Base-by-base conservation (phyloP, 305 asterid genomes). In the Rubia peregrina region DNA sequence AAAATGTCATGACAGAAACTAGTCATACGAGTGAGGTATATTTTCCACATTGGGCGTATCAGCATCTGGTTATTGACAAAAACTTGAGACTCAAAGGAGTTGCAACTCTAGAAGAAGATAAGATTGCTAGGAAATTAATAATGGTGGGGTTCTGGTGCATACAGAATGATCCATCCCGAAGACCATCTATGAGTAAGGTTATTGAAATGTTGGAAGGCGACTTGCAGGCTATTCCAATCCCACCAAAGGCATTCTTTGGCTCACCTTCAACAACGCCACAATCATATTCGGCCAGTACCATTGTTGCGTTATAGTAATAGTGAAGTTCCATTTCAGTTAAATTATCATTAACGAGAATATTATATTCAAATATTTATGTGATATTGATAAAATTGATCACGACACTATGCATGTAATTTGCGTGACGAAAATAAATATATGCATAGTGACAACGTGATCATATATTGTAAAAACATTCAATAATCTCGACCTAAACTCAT, bases 41-140 rank as follows among this genome's bases (percentile, higher is more conserved):
- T 53, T 79, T 83, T 61, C 83, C 87, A 6, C 61, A 73, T 0
- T 79, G 83, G 79, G 49, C 82, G 2, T 85, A 77, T 10, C 61
- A 75, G 0, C 61, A 55, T 19, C 30, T 55, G 5, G 61, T 55
- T 21, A 19, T 55, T 2, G 30, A 55, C 6, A 21, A 55, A n/a
- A 22, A 55, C 7, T 55, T 55, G 61, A 55, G 61, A 2, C 11
- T 55, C 0, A 55, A 55, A 0, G 57, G 57, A 49, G 13, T n/a
- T 55, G 61, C 11, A 0, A 55, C 11, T 7, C 30, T 9, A n/a
- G 61, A 55, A 66, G 79, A 76, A 41, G 24, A 76, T 12, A 64
- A 71, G 22, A 16, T 49, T 51, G 67, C 70, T 11, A 67, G 71
- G 55, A 76, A 72, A 62, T 67, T 76, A 71, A 24, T 72, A 1